Evolutionary conservation across 2,329 filamentous ascomycete genomes (phyloP), one percentile per base, ranked within the genome.

Genomic region (Apiospora pterosperma): DNA sequence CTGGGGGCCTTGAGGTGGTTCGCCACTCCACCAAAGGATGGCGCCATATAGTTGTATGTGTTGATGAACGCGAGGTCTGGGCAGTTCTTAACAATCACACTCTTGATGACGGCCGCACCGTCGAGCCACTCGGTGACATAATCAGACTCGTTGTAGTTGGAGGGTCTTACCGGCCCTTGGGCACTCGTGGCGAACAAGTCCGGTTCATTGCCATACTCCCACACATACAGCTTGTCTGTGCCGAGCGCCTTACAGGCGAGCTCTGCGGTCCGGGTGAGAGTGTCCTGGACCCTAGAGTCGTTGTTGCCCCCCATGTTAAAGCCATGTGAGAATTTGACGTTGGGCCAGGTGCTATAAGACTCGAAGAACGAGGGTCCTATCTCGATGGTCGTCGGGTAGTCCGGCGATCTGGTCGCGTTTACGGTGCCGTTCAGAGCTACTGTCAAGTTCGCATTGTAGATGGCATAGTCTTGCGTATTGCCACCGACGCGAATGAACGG

Each of bases 121-220:
- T 84, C 81, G 14, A 84, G 75, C 86, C 86, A 90, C 70, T 90
- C 84, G 6, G 73, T 68, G 2, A 88, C 84, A 69, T 86, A 90
- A 36, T 79, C 77, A 19, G 73, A 74, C 70, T 89, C 87, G 63
- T 81, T 82, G 81, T 85, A 90, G 34, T 71, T 76, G 0, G 77
- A 34, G 0, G 85, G 82, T n/a, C 87, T 76, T 23, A 86, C 81
- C 0, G 79, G 76, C 0, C 83, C 81, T 67, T 85, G 84, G 3
- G 81, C 73, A 23, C 82, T 84, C 1, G 80, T 83, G 21, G 82
- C 81, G 73, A 78, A 90, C 8, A 89, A 74, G 72, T 90, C 87
- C 0, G 86, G 85, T 73, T 90, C 87, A 69, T 90, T 90, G 42
- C 88, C 88, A 68, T 89, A 85, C 70, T 88, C 85, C 85, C 85